Evolutionary conservation across 2,329 filamentous ascomycete genomes (phyloP).

Genomic region (Neofusicoccum sp.): DNA sequence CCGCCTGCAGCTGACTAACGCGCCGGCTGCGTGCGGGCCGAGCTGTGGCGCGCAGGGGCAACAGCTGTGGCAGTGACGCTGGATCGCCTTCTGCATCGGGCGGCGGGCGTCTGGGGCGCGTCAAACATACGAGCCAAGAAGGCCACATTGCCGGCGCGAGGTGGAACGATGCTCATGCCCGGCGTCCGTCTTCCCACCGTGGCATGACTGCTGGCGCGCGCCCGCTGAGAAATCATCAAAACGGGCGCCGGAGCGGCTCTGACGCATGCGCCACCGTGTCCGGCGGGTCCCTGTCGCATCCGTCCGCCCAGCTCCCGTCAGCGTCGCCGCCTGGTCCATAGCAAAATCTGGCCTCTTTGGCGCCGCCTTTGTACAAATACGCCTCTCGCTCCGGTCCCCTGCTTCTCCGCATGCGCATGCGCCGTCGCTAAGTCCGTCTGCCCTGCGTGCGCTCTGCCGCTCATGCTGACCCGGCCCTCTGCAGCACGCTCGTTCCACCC

Average conservation of each 20-base stretch:
- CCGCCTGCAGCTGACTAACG: neutral
- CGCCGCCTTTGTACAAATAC: slow-evolving; percentile 27
- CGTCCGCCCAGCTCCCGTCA: neutral
- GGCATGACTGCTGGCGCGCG: neutral
- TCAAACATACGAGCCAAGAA: slow-evolving; percentile 16
- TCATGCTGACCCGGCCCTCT: slow-evolving; percentile 12
- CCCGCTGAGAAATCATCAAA: neutral
- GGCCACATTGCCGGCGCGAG: slow-evolving; percentile 3
- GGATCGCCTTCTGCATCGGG: neutral
- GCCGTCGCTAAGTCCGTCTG: neutral
- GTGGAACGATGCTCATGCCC: neutral
- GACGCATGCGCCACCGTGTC: slow-evolving; percentile 14
- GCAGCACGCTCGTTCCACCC: slow-evolving; percentile 17
- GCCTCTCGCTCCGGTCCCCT: slow-evolving; percentile 23
- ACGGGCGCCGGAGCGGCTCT: neutral
- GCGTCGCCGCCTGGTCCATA: neutral
- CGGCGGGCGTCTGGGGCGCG: neutral
- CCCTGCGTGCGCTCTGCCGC: slow-evolving; percentile 23
- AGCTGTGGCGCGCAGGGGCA: neutral
- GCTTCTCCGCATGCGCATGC: slow-evolving; percentile 24
- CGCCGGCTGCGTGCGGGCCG: too few relatives aligned
- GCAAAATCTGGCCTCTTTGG: slow-evolving; percentile 40
- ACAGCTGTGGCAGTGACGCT: neutral
- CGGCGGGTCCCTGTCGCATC: slow-evolving; percentile 9
- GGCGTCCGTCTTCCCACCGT: neutral